Evolutionary conservation across 2,329 filamentous ascomycete genomes (phyloP), one percentile per base, ranked within the genome.

Genomic region (Aspergillus felis): DNA sequence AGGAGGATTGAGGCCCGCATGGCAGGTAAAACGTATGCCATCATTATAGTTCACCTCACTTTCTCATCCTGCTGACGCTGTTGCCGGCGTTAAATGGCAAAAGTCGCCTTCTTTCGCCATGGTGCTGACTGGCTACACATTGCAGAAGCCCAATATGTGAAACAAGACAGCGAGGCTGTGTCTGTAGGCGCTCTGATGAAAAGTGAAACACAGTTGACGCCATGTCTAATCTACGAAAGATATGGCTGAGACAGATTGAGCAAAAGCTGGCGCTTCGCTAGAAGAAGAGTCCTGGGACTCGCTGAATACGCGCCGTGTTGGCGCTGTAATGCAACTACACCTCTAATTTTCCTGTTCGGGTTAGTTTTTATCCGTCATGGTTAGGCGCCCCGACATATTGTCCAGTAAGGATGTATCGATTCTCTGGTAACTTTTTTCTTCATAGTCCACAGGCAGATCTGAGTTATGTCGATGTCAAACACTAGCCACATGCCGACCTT

Each of bases 121-220:
- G 53, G 32, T 24, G 54, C 56, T 59, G 53, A 66, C 50, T 64
- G 59, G 57, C 58, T 59, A 48, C 22, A 8, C 50, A 47, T 50
- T 53, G 48, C 50, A 55, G 44, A 58, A 42, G 46, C 42, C 49
- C 28, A 17, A 35, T 44, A 57, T 60, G 58, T 68, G 66, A 71
- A 65, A 73, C 68, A 58, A 50, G 50, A 50, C 29, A 46, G 57
- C 41, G 57, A 61, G 61, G 62, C 55, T 58, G 57, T 48, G 47
- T 41, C 54, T 63, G 59, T 66, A 68, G 56, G 71, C 71, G 71
- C 71, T 58, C 51, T 59, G 53, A 54, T 71, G 67, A 71, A 69
- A 72, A 68, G 41, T 54, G 49, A 59, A 57, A 57, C 57, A 54
- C n/a, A 42, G 48, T 50, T 46, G 56, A 25, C n/a, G 28, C n/a